Conservation (phyloP, 1,284 basidiomycete genomes). For the Sporisorium exsertum region DNA sequence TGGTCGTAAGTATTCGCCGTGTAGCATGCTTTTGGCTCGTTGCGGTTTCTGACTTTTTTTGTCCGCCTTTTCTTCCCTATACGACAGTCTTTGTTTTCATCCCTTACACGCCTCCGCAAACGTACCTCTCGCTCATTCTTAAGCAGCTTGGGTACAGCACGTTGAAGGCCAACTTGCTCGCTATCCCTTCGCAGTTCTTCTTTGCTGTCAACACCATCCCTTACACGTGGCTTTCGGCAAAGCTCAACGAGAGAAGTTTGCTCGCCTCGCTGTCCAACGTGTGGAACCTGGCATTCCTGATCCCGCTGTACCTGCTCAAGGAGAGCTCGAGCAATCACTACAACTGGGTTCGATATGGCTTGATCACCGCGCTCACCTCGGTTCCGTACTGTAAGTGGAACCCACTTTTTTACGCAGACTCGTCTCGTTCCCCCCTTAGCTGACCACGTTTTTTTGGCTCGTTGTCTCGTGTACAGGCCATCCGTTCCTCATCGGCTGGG, state of each 20-base stretch:
- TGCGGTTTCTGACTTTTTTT: slow-evolving; percentile 13
- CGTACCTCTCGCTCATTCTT: slow-evolving; percentile 45
- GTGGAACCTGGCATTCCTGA: slow-evolving; percentile 36
- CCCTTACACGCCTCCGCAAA: slow-evolving; percentile 25
- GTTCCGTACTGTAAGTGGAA: slow-evolving; percentile 47
- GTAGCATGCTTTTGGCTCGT: background rate
- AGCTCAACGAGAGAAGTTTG: slow-evolving; percentile 30
- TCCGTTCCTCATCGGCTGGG: slow-evolving; percentile 39
- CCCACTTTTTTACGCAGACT: background rate
- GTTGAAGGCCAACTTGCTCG: slow-evolving; percentile 53
- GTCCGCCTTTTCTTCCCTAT: background rate
- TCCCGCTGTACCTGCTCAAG: slow-evolving; percentile 35
- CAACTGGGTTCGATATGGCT: slow-evolving; percentile 44
- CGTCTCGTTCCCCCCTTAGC: background rate
- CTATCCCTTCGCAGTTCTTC: slow-evolving; percentile 51
- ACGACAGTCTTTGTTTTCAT: slow-evolving; percentile 37
- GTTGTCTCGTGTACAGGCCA: slow-evolving; percentile 16
- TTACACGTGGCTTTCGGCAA: slow-evolving; percentile 31
- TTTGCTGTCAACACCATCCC: slow-evolving; percentile 45
- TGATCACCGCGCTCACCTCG: slow-evolving; percentile 39
- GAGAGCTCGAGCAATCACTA: slow-evolving; percentile 9
- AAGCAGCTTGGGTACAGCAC: slow-evolving; percentile 52
- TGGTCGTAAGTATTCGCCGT: slow-evolving; percentile 62
- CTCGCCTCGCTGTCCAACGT: slow-evolving; percentile 33
- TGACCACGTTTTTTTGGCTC: background rate